These are phyloP conservation scores for Nannochloropsis salina DNA, from an alignment of 108 stramenopile genomes.

Conservation along the genomic window DNA sequence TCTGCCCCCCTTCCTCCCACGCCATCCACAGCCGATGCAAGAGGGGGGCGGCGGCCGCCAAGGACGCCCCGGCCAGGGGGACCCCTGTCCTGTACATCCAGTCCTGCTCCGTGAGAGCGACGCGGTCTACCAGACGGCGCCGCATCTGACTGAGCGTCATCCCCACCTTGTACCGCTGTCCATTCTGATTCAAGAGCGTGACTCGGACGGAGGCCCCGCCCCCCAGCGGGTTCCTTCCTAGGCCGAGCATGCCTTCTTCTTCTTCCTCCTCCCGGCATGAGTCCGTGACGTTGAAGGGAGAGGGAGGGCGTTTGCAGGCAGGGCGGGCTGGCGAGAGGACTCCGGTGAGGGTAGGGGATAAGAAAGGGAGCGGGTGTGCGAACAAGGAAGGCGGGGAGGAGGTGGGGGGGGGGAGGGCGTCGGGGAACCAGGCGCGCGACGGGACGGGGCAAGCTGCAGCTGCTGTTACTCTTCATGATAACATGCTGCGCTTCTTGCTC, in stretches of 20 bases:
- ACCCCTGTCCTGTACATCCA: constrained; percentile 27
- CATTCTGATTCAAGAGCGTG: constrained; percentile 26
- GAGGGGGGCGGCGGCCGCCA: neutral
- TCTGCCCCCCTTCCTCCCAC: neutral
- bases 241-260: neutral
- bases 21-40: neutral
- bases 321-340: too few relatives aligned
- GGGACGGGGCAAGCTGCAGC: neutral
- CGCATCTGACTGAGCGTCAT: constrained; percentile 34
- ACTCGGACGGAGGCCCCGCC: constrained; percentile 35
- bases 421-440: neutral
- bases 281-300: neutral
- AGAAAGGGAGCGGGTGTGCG: neutral
- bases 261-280: constrained; percentile 8
- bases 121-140: constrained; percentile 22
- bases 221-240: neutral
- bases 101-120: constrained; percentile 27
- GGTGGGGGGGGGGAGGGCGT: neutral
- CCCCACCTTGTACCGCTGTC: constrained; percentile 23
- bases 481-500: neutral
- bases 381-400: neutral
- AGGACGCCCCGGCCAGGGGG: constrained; percentile 25
- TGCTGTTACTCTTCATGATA: neutral
- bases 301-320: neutral
- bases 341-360: neutral